Evolutionary conservation across 345 rosid species (phyloP).

Genomic region (Arabis hirsuta): DNA sequence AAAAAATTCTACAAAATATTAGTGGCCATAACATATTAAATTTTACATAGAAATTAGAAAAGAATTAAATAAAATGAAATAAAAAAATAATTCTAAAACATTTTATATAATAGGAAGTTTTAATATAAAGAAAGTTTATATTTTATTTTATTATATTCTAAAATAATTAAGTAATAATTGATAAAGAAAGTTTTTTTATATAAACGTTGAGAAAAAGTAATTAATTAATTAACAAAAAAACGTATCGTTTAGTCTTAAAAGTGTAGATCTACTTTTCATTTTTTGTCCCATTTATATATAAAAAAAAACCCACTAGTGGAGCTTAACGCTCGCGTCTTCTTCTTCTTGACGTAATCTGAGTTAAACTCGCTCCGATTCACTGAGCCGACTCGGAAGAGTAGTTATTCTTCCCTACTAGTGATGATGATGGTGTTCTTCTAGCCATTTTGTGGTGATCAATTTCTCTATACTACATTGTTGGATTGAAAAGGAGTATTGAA

Average conservation of each 20-base stretch:
- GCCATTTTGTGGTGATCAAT: not conserved
- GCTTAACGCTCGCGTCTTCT: conserved; percentile 40
- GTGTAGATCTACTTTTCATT: conserved; percentile 31
- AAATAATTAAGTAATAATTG: too few species aligned
- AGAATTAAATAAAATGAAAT: too few species aligned
- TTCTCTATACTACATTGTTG: conserved; percentile 37
- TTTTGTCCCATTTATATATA: conserved; percentile 30
- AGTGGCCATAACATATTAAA: too few species aligned
- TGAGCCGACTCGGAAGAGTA: conserved; percentile 13
- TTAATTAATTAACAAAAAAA: not conserved
- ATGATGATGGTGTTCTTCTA: not conserved
- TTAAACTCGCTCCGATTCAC: conserved; percentile 23
- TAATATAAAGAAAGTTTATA: too few species aligned
- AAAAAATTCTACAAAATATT: too few species aligned
- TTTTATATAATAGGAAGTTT: too few species aligned
- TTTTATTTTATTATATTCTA: too few species aligned
- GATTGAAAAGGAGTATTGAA: conserved; percentile 21
- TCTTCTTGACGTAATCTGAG: conserved; percentile 25
- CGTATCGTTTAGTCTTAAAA: not conserved
- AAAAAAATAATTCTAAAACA: too few species aligned
- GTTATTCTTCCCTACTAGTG: not conserved
- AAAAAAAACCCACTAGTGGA: conserved; percentile 23
- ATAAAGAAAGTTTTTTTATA: too few species aligned
- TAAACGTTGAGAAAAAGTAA: not conserved
- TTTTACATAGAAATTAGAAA: too few species aligned